A percentile compares a stretch with the other conserved stretches of the same genome.
These are phyloP conservation scores for Lasiodiplodia sp. DNA, from an alignment of 2,329 filamentous ascomycete species.

Conservation along the genomic window DNA sequence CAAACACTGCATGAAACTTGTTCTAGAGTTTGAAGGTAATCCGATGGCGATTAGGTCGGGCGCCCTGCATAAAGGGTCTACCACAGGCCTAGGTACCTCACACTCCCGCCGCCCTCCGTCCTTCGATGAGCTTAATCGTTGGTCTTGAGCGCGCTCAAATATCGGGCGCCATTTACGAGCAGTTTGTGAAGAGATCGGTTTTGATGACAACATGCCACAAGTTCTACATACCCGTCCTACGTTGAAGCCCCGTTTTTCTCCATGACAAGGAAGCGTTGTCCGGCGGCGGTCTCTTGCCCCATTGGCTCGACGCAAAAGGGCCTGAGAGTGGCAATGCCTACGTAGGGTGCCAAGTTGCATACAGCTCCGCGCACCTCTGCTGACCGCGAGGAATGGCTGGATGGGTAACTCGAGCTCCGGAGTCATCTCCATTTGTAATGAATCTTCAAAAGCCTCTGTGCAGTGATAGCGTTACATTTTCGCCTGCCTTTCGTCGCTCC, in stretches of 20 bases:
- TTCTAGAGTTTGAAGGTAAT: neutral
- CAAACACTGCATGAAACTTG: constrained; percentile 12
- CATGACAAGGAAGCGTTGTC: neutral
- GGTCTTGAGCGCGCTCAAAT: neutral
- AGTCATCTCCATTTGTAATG: neutral
- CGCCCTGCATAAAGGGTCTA: constrained; percentile 14
- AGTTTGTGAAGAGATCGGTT: neutral
- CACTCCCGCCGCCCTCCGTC: neutral
- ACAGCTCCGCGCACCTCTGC: neutral
- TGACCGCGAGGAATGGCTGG: neutral
- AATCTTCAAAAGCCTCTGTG: neutral
- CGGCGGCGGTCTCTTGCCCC: constrained; percentile 16
- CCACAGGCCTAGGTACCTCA: constrained; percentile 13
- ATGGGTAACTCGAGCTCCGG: neutral
- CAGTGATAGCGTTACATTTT: constrained; percentile 21
- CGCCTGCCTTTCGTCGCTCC: constrained; percentile 5
- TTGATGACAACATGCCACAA: neutral
- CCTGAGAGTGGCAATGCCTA: neutral
- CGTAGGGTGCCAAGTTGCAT: neutral
- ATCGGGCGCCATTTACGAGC: neutral
- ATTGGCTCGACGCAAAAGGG: neutral
- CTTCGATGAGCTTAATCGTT: neutral
- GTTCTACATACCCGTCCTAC: neutral
- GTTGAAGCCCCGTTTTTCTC: neutral
- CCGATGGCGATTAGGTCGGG: constrained; percentile 10